Base-by-base conservation (phyloP, 371 early-diverging fungal species). In the Massospora cicadina region DNA sequence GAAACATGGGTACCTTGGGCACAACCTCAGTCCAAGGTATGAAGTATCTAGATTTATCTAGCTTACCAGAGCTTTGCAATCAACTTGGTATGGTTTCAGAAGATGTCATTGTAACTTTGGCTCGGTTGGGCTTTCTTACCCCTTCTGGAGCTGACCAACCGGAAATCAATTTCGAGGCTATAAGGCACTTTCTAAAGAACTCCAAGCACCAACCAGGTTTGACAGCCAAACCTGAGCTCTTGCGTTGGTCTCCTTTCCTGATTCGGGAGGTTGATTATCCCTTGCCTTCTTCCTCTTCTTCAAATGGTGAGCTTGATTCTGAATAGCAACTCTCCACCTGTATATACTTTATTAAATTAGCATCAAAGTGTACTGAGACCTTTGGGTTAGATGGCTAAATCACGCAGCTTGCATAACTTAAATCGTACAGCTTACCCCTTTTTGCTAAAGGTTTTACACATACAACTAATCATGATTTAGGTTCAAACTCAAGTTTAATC, bases 261-360 rank as follows among this genome's bases (percentile, higher is more conserved):
- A 59, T 59, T 17, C 12, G 60, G 2, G 60, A 59, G 21, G 29
- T 59, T 31, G 60, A 59, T 29, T 59, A 29, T 31, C 60, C 60
- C 3, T 2, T 59, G 21, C 60, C 60, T 59, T 59, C 60, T 13
- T 7, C 29, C 10, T 21, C 29, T 28, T 31, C 60, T 31, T 23
- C 60, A 26, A 27, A 57, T 27, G 57, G 43, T 5, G 43, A 43
- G 5, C 43, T 43, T 17, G 43, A 43, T 43, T 43, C 43, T 17
- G 43, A 43, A 43, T 43, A 43, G 43, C n/a, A n/a, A n/a, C n/a
- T n/a, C n/a, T n/a, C n/a, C n/a, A n/a, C n/a, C n/a, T n/a, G n/a
- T n/a, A n/a, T n/a, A n/a, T n/a, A n/a, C n/a, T n/a, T n/a, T n/a
- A n/a, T n/a, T n/a, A n/a, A n/a, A n/a, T n/a, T n/a, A n/a, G n/a